phyloP scores from a whole-genome alignment of 164 flowering plant genomes.

The Annona squamosa region DNA sequence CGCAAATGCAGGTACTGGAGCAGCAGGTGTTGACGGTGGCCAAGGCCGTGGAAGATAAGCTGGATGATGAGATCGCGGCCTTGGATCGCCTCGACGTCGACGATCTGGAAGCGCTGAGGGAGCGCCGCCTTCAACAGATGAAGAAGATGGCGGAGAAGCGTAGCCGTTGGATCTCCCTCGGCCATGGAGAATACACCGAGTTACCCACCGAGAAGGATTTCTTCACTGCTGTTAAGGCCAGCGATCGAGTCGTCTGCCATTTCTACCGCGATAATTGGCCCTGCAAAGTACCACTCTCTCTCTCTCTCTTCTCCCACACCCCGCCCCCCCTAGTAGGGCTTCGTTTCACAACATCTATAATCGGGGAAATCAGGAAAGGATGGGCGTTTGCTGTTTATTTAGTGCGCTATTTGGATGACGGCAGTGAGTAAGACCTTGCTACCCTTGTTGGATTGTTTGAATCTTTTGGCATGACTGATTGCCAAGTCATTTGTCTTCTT shows the following conservation, averaged over 20 bases:
- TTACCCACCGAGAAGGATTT: conserved; percentile 83
- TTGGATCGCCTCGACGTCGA: conserved; percentile 73
- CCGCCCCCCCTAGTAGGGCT: too few species aligned
- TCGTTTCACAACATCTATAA: too few species aligned
- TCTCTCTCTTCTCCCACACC: too few species aligned
- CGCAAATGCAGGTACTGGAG: conserved; percentile 53
- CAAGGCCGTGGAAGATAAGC: conserved; percentile 86
- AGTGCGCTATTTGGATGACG: too few species aligned
- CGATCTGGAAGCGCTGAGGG: conserved; percentile 79
- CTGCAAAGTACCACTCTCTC: conserved; percentile 57
- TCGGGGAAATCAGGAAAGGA: too few species aligned
- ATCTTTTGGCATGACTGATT: too few species aligned
- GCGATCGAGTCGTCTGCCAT: conserved; percentile 96
- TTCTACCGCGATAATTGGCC: conserved; percentile 99
- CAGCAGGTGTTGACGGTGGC: conserved; percentile 83
- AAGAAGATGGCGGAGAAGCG: conserved; percentile 98
- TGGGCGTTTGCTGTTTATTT: too few species aligned
- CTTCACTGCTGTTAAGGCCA: conserved; percentile 78
- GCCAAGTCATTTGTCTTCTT: too few species aligned
- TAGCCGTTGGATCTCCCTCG: conserved; percentile 85
- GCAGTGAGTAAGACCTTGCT: too few species aligned
- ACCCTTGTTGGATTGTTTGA: too few species aligned
- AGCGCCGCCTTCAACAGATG: conserved; percentile 85
- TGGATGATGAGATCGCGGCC: conserved; percentile 80
- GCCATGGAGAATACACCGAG: conserved; percentile 92